Percentiles rank a stretch among this genome's conserved stretches.
These are phyloP conservation scores for Trichosphaerium sp. DNA, from an alignment of 78 protist genomes.

Conservation along the genomic window DNA sequence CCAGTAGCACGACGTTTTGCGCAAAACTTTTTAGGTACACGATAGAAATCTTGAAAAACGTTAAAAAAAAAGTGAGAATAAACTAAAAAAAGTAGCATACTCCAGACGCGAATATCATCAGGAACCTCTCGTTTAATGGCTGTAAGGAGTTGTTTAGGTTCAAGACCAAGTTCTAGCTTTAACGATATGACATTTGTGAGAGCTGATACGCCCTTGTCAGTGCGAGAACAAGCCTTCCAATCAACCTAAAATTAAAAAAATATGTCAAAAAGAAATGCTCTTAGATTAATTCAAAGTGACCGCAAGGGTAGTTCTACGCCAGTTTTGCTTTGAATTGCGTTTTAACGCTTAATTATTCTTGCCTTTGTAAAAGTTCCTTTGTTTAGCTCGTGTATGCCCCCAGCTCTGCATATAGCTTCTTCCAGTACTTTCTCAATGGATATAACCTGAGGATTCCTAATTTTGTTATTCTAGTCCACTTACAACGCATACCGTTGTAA, in stretches of 20 bases:
- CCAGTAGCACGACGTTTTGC: constrained; percentile 38
- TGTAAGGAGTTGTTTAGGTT: constrained; percentile 7
- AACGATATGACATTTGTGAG: constrained; percentile 29
- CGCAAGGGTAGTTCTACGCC: too few species aligned
- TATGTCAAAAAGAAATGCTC: background rate
- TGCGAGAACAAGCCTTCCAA: constrained; percentile 49
- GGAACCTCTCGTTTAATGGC: too few species aligned
- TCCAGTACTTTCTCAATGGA: constrained; percentile 49
- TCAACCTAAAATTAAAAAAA: constrained; percentile 25
- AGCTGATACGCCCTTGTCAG: constrained; percentile 64
- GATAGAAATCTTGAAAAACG: background rate
- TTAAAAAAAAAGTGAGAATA: background rate
- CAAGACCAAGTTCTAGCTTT: constrained; percentile 30
- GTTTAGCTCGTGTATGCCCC: constrained; percentile 38
- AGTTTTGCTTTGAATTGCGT: too few species aligned
- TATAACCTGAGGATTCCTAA: constrained; percentile 29
- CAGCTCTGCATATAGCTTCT: constrained; percentile 30
- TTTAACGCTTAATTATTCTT: too few species aligned
- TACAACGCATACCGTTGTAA: constrained; percentile 29
- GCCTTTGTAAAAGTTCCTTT: background rate
- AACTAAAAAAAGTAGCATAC: background rate
- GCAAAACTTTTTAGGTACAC: constrained; percentile 7
- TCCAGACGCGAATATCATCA: background rate
- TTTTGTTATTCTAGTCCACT: background rate
- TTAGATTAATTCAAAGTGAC: too few species aligned